Evolutionary conservation across 2,329 filamentous ascomycete species (phyloP).

Genomic region (Trichoderma oligosporum): DNA sequence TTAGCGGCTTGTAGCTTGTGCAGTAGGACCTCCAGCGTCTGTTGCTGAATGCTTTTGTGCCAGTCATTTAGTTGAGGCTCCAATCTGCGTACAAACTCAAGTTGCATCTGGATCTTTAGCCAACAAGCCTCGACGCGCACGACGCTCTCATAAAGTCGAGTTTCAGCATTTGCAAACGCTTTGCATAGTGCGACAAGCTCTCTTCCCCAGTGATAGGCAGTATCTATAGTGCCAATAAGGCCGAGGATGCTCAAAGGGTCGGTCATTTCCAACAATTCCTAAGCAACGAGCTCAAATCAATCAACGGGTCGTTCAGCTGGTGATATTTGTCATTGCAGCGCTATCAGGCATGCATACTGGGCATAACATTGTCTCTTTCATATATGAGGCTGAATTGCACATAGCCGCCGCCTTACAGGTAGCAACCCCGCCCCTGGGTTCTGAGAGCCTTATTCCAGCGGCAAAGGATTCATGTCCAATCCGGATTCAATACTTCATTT

Average conservation of each 20-base stretch:
- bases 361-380: too few species aligned
- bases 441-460: not conserved
- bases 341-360: not conserved
- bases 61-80: slow-evolving; percentile 22
- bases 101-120: slow-evolving; percentile 22
- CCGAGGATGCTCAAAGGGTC: not conserved
- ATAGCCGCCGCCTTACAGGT: not conserved
- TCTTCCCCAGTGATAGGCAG: not conserved
- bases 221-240: not conserved
- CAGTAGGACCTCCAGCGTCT: slow-evolving; percentile 20
- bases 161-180: slow-evolving; percentile 16
- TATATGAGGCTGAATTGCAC: not conserved
- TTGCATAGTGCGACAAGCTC: slow-evolving; percentile 11
- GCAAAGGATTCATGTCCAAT: not conserved
- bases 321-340: not conserved
- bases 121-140: slow-evolving; percentile 24
- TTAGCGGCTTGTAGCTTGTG: slow-evolving; percentile 23
- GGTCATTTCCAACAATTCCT: not conserved
- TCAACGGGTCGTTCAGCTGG: too few species aligned
- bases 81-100: slow-evolving; percentile 21
- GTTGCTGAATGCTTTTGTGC: slow-evolving; percentile 22
- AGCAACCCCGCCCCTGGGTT: not conserved
- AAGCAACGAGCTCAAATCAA: not conserved
- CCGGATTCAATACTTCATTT: not conserved
- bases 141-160: slow-evolving; percentile 19